Evolutionary conservation across 768 basidiomycete species (phyloP), one percentile per base, ranked within the genome.

Genomic region (Leccinum rimulosum): DNA sequence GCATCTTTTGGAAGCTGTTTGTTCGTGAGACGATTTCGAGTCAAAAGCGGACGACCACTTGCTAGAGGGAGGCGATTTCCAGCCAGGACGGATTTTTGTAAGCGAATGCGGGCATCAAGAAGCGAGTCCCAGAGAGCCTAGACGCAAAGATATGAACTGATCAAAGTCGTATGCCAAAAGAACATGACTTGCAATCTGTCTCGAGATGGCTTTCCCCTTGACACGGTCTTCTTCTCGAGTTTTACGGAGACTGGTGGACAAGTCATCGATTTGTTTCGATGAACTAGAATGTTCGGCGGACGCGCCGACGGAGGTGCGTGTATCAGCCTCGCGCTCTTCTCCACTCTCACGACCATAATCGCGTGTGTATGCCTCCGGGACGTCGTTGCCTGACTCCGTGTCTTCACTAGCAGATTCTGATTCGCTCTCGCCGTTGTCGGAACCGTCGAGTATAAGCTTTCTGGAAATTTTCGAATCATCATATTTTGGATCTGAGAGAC

Each of bases 81-180:
- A 11, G 86, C 77, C 2, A 77, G 67, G 49, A 86, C 78, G 25
- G 87, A 82, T 76, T 95, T 98, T 75, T 98, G 96, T 48, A 97
- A 73, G 27, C 87, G 87, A 70, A 98, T 98, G 36, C 96, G 85
- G n/a, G 91, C 84, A 69, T 97, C 92, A 30, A 98, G 80, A 38
- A 98, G 78, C 5, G 82, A 79, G 71, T 98, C 93, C 90, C 93
- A 97, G 36, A 95, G 73, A 3, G 80, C 78, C 94, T 98, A 59
- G 27, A 56, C 10, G 31, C 52, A 31, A 47, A 54, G 28, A 45
- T 57, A 51, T 49, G 52, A 52, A 60, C 62, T 50, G n/a, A 54
- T 52, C 35, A 25, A 30, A 50, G 8, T 6, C 27, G 51, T 15
- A 45, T 28, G 2, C 53, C 27, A 56, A 52, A 62, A 11, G 53